Conservation (phyloP, 2,329 filamentous ascomycete species). For the Alternaria gansuensis region DNA sequence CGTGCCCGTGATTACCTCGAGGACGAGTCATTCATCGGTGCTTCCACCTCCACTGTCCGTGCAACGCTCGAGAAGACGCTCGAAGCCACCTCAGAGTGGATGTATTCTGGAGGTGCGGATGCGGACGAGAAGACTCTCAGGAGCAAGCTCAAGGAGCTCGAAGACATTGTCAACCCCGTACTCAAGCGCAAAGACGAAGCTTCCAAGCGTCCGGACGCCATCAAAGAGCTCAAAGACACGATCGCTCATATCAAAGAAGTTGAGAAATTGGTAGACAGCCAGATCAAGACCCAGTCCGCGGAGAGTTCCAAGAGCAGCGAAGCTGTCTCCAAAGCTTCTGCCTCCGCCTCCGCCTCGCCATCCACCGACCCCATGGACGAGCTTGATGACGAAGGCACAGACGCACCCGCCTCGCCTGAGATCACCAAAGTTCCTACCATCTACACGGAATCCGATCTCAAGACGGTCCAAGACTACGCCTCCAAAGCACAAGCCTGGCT, state of each 20-base stretch:
- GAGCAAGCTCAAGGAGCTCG: slow-evolving; percentile 77
- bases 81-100: slow-evolving; percentile 81
- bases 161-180: slow-evolving; percentile 79
- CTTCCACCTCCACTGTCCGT: slow-evolving; percentile 74
- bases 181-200: slow-evolving; percentile 78
- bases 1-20: slow-evolving; percentile 83
- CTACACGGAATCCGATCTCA: slow-evolving; percentile 78
- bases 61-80: slow-evolving; percentile 72
- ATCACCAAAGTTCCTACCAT: slow-evolving; percentile 57
- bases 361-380: slow-evolving; percentile 67
- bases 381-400: slow-evolving; percentile 79
- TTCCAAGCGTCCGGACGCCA: slow-evolving; percentile 72
- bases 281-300: slow-evolving; percentile 74
- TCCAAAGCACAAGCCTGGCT: slow-evolving; percentile 77
- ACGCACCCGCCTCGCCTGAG: slow-evolving; percentile 47
- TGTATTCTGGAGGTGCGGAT: slow-evolving; percentile 83
- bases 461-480: slow-evolving; percentile 68
- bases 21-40: slow-evolving; percentile 75
- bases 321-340: slow-evolving; percentile 54
- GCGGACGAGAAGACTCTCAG: slow-evolving; percentile 79
- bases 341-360: slow-evolving; percentile 56
- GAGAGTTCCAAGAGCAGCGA: slow-evolving; percentile 55
- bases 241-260: slow-evolving; percentile 77
- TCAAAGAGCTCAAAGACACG: slow-evolving; percentile 73
- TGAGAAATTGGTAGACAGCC: slow-evolving; percentile 72